Evolutionary conservation across 495 filamentous ascomycete species (phyloP), one percentile per base, ranked within the genome.

Genomic region (Evernia prunastri): DNA sequence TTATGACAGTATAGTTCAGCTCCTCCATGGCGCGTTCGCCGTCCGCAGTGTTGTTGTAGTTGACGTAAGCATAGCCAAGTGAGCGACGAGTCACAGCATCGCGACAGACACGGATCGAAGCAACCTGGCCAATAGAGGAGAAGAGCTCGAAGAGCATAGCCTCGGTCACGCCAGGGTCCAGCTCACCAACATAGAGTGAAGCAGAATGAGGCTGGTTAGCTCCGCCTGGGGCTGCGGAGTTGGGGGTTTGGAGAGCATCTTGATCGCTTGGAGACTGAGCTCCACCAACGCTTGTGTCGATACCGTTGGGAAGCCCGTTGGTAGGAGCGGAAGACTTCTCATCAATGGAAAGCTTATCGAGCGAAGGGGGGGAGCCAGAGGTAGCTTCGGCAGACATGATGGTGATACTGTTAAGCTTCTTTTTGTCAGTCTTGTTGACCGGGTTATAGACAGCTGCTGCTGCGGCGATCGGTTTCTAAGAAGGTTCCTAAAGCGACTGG

Each of bases 101-200:
- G 77, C 94, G 94, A 86, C 94, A 99, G 76, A 99, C 94, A 82
- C 94, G 93, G 77, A 99, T 99, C 58, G 94, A 99, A 68, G 94
- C 94, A 72, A 99, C 94, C 74, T 96, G 92, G 71, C 94, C 94
- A 76, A 99, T 97, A 76, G 93, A 93, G 65, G 94, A 97, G 86
- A 99, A 99, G 37, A 99, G 90, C 86, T 99, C 95, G 78, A 97
- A 99, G 74, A 99, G 91, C 94, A 99, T 99, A 68, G 94, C 94
- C 84, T 99, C 94, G 62, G 94, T 99, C 73, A 99, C 94, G 59
- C 90, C 91, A 63, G 89, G 86, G 78, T 99, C 94, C 68, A 99
- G 90, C 80, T 99, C 94, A 75, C 94, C 94, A 69, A 99, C 94
- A 75, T 99, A 99, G 71, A 99, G 90, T 42, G 94, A 99, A 62